Percentiles rank a stretch among this genome's conserved stretches.
Evolutionary conservation across 495 filamentous ascomycete species (phyloP).

Genomic region (Umbilicaria muhlenbergii): DNA sequence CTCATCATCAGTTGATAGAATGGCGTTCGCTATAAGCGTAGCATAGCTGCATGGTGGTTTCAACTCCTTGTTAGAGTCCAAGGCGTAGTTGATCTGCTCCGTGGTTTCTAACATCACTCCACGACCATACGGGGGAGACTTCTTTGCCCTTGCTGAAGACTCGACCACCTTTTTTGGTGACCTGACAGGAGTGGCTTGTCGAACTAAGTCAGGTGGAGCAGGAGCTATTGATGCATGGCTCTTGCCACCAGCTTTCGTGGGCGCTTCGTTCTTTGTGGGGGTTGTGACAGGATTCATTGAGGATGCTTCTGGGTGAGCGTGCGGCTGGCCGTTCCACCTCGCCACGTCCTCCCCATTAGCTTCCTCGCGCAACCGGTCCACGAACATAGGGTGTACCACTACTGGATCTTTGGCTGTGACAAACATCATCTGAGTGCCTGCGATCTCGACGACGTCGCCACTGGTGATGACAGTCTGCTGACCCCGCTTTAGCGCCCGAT

Average conservation of each 20-base stretch:
- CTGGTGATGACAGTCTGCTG: constrained; percentile 51
- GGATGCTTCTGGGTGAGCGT: neutral
- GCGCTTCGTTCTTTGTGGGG: neutral
- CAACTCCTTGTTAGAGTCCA: constrained; percentile 67
- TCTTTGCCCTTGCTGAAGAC: constrained; percentile 31
- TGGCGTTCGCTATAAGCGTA: constrained; percentile 92
- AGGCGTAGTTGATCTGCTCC: constrained; percentile 71
- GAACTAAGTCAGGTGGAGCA: constrained; percentile 51
- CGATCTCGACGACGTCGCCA: constrained; percentile 80
- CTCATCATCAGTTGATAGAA: constrained; percentile 67
- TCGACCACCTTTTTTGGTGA: constrained; percentile 8
- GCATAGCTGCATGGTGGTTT: constrained; percentile 95
- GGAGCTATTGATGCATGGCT: constrained; percentile 46
- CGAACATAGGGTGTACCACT: constrained; percentile 40
- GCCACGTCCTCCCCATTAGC: constrained; percentile 28
- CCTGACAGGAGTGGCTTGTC: constrained; percentile 43
- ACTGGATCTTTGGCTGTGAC: constrained; percentile 55
- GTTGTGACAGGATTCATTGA: neutral
- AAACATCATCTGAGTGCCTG: constrained; percentile 95
- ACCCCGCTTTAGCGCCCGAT: constrained; percentile 45
- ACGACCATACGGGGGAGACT: constrained; percentile 42
- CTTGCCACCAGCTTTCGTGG: constrained; percentile 9
- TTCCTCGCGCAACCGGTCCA: constrained; percentile 26
- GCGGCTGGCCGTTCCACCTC: neutral
- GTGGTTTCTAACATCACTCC: constrained; percentile 60